A percentile compares a stretch with the other conserved stretches of the same genome.
phyloP scores from a whole-genome alignment of 805 yeast genomes.

The Candida saitoana region DNA sequence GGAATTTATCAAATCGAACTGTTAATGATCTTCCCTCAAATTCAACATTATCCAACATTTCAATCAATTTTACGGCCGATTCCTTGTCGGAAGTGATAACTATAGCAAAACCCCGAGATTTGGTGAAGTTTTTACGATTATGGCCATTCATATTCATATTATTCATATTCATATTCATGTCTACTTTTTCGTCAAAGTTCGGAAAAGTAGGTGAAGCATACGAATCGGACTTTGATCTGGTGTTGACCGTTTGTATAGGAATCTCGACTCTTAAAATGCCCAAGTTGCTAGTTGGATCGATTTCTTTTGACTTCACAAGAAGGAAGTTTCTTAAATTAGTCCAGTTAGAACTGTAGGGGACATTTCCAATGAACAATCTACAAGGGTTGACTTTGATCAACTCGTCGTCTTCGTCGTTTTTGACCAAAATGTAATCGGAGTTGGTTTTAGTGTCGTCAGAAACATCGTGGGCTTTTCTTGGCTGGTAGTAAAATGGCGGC shows the following conservation, averaged over 20 bases:
- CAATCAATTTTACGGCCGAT: constrained; percentile 48
- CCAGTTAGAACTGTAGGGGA: constrained; percentile 46
- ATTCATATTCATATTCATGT: neutral
- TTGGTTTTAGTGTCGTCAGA: neutral
- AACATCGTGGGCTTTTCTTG: neutral
- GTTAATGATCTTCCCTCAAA: constrained; percentile 60
- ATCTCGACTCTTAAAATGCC: constrained; percentile 36
- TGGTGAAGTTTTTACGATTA: neutral
- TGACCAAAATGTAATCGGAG: constrained; percentile 14
- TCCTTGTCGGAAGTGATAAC: constrained; percentile 46
- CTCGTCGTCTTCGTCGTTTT: constrained; percentile 20
- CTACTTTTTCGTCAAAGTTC: neutral
- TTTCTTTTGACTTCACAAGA: constrained; percentile 17
- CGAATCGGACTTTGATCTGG: neutral
- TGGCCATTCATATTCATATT: neutral
- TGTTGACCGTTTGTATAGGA: constrained; percentile 28
- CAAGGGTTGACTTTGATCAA: constrained; percentile 36
- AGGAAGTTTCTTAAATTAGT: constrained; percentile 27
- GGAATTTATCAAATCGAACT: constrained; percentile 57
- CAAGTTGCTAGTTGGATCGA: constrained; percentile 23
- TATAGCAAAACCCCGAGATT: constrained; percentile 60
- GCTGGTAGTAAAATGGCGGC: neutral
- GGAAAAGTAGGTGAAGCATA: neutral
- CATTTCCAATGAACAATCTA: constrained; percentile 52
- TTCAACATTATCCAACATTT: constrained; percentile 44